Base-by-base conservation (phyloP, 257 asterid species). In the Agastache rugosa region DNA sequence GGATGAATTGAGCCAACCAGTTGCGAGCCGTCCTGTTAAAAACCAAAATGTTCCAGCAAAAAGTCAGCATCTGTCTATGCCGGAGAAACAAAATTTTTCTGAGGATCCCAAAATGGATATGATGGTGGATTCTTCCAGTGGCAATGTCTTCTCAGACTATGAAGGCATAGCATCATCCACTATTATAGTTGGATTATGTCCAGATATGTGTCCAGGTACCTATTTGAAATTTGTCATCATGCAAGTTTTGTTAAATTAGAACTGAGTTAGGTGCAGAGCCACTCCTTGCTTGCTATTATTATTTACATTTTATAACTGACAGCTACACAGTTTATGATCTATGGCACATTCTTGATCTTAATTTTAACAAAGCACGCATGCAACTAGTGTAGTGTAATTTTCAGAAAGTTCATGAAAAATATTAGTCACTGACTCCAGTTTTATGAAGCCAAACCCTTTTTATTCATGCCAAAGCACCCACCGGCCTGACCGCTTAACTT, bases 201-300 rank as follows among this genome's bases (percentile, higher is more conserved):
- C 93, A 78, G 96, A 92, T 82, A 94, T 94, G 99, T 94, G 99
- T 77, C 99, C 99, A 75, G 99, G 99, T 94, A 83, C 60, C 79
- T 69, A 23, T 47, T 74, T 75, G 25, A 50, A 79, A 41, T 55
- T 42, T 65, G n/a, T 69, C 68, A 41, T 75, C 50, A 34, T 75
- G 55, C 54, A 63, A 53, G 44, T 60, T 73, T n/a, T 59, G 44
- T 50, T 59, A 61, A 14, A 68, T 12, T 67, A 70, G 54, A 67
- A 75, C 42, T 63, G 70, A 63, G 80, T 67, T 34, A 35, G 37
- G 66, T 27, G 56, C 58, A 7, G 60, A 63, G 50, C 55, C 63
- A 44, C 64, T 37, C 29, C 22, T 70, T 63, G 47, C 73, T 53
- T 54, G 47, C 11, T 10, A 34, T 62, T 63, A 45, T 7, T 7